Base-by-base conservation (phyloP, 352 stramenopile species). In the Pseudoperonospora humuli region DNA sequence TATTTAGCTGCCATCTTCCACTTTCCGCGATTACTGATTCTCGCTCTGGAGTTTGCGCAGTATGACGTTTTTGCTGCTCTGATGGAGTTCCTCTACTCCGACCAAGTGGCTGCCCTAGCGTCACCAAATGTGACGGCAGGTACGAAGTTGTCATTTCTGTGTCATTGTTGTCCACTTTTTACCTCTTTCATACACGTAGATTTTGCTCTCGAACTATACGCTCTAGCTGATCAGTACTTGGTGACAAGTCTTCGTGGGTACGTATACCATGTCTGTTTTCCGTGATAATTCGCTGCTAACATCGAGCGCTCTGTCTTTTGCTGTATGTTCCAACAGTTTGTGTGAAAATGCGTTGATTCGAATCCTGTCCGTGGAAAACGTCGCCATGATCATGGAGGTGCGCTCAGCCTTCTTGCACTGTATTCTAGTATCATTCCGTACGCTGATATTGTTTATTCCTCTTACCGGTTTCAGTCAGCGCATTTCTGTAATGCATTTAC, bases 31-130 rank as follows among this genome's bases (percentile, higher is more conserved):
- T 27, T 24, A 17, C 21, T 44, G 21, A 40, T 18, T 46, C 40
- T 28, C 24, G 43, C 24, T n/a, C 39, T 21, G 49, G 23, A 29
- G 15, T 19, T 49, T 24, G 23, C 48, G 14, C 24, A 94, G 75
- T 74, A 86, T 37, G 67, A 80, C 21, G 81, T 77, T 5, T 93
- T 96, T 39, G 50, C 78, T 18, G 74, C 75, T 17, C 59, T 96
- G 33, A 70, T 96, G 32, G 84, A 95, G 50, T 96, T 85, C 44
- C 54, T 96, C 5, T 96, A 96, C 59, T 93, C 84, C 10, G 86
- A 95, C 35, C 61, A 86, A 51, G 82, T 93, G 2, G 38, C 37
- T 1, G 57, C 51, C 5, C 53, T 93, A 5, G 14, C 50, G 24
- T 50, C 49, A 34, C 33, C 39, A 0, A 62, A 73, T 35, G 5